These are phyloP conservation scores for Beauveria australis DNA, from an alignment of 2,329 filamentous ascomycete species.

Conservation along the genomic window DNA sequence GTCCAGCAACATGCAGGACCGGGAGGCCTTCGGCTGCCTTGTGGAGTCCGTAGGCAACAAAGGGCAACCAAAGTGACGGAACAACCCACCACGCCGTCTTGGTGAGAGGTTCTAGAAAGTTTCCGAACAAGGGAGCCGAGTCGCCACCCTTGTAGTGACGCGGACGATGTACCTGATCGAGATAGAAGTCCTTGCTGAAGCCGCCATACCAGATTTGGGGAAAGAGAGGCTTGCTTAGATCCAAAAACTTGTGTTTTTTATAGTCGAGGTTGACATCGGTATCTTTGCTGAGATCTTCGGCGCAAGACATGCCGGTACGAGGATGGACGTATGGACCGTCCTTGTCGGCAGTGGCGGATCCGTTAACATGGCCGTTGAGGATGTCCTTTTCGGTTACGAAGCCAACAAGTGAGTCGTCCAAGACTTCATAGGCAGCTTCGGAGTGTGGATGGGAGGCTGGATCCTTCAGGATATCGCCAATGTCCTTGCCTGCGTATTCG, in stretches of 20 bases:
- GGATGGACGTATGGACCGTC: conserved; percentile 37
- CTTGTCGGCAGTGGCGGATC: conserved; percentile 16
- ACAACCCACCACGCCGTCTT: conserved; percentile 93
- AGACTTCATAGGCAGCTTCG: conserved; percentile 89
- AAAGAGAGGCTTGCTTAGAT: conserved; percentile 76
- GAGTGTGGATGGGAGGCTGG: conserved; percentile 75
- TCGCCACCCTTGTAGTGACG: conserved; percentile 91
- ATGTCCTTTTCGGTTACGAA: conserved; percentile 59
- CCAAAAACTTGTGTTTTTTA: conserved; percentile 87
- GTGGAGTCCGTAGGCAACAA: conserved; percentile 62
- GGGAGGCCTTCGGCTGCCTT: conserved; percentile 55
- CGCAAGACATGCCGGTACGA: conserved; percentile 80
- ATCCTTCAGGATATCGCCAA: conserved; percentile 75
- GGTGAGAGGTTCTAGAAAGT: conserved; percentile 95
- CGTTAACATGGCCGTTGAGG: conserved; percentile 23
- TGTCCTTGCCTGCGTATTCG: conserved; percentile 83
- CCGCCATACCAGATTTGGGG: conserved; percentile 81
- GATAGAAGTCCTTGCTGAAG: conserved; percentile 92
- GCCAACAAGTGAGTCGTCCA: conserved; percentile 79
- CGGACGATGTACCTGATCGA: conserved; percentile 91
- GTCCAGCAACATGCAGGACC: conserved; percentile 40
- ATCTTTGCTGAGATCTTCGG: conserved; percentile 77
- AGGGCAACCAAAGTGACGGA: conserved; percentile 78
- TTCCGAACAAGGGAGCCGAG: conserved; percentile 90
- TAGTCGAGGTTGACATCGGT: conserved; percentile 72